Conservation (phyloP, 2,329 filamentous ascomycete species). For the Ophiobolus disseminans region DNA sequence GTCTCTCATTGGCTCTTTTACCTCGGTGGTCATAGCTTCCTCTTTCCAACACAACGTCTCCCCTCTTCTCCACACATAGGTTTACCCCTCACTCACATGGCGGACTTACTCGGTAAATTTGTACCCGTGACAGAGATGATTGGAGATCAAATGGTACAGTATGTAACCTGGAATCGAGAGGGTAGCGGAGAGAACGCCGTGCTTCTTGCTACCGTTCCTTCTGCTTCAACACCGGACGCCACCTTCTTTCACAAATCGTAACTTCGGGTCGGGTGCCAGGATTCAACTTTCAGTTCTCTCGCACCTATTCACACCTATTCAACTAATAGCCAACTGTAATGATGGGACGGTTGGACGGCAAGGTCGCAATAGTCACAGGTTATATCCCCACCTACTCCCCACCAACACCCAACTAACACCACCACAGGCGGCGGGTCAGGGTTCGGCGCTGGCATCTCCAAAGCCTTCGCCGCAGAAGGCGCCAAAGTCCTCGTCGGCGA, state of each 20-base stretch:
- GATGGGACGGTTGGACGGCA: constrained; percentile 58
- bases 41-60: constrained; percentile 9
- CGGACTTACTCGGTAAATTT: background rate
- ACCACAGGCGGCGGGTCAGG: constrained; percentile 64
- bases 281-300: too few relatives aligned
- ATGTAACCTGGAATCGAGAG: background rate
- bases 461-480: constrained; percentile 66
- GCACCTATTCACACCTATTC: background rate
- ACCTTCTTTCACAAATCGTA: background rate
- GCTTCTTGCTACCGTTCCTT: background rate
- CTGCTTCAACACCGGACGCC: background rate
- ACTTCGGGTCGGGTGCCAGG: background rate
- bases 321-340: constrained; percentile 10
- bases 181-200: constrained; percentile 13
- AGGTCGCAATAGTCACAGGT: constrained; percentile 65
- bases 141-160: constrained; percentile 10
- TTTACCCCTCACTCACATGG: constrained; percentile 26
- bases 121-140: constrained; percentile 3
- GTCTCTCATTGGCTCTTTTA: constrained; percentile 15
- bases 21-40: constrained; percentile 15
- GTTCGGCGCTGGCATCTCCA: constrained; percentile 68
- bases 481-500: constrained; percentile 68
- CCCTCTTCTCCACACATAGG: constrained; percentile 1
- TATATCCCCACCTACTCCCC: constrained; percentile 16
- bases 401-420: constrained; percentile 7